Percentiles rank a stretch among this genome's conserved stretches.
Evolutionary conservation across 148 eudicot species (phyloP).

Genomic region (Drosera capensis): DNA sequence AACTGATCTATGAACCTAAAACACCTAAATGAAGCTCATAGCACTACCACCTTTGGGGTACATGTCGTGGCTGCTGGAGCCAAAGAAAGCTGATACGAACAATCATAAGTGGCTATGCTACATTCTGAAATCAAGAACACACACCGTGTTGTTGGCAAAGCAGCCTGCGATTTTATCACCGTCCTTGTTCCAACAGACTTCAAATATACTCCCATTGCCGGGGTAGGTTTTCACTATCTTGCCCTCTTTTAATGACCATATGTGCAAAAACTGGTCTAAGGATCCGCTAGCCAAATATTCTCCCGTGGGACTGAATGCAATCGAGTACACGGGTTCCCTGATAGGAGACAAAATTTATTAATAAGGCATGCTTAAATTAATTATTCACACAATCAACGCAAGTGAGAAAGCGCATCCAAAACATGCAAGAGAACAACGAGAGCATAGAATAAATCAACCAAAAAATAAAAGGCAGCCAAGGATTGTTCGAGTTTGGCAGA

Average conservation of each 20-base stretch:
- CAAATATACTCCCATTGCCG: conserved; percentile 56
- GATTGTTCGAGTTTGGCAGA: too few relatives aligned
- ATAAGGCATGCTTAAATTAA: background rate
- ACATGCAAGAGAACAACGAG: too few relatives aligned
- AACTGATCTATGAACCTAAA: too few relatives aligned
- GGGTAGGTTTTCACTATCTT: conserved; percentile 41
- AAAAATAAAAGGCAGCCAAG: too few relatives aligned
- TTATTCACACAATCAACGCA: background rate
- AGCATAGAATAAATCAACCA: too few relatives aligned
- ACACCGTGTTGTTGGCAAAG: conserved; percentile 38
- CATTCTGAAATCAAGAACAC: conserved; percentile 47
- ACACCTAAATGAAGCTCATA: too few relatives aligned
- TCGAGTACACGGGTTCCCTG: conserved; percentile 56
- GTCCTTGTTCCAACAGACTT: conserved; percentile 71
- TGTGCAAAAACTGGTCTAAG: conserved; percentile 34
- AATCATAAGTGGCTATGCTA: too few relatives aligned
- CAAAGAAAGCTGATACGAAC: too few relatives aligned
- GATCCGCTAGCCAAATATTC: conserved; percentile 64
- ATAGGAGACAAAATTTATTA: background rate
- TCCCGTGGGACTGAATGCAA: conserved; percentile 63
- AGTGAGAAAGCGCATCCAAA: background rate
- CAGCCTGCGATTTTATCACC: conserved; percentile 62
- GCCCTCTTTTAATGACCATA: conserved; percentile 62
- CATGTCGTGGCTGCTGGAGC: too few relatives aligned
- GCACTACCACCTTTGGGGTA: too few relatives aligned